Base-by-base conservation (phyloP, 306 rosid species). In the Aeschynomene evenia region DNA sequence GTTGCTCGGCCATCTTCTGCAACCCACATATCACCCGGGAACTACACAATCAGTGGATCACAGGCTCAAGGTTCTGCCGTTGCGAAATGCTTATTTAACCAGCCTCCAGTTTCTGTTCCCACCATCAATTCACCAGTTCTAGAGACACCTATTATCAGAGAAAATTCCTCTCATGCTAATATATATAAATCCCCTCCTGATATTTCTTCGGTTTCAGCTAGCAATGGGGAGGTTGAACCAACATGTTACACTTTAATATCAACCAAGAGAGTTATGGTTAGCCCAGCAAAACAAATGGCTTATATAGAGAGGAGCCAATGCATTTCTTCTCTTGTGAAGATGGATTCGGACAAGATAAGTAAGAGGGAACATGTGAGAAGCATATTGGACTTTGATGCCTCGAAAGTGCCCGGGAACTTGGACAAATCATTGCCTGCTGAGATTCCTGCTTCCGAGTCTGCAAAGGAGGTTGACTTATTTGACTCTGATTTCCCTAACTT, bases 351-450 rank as follows among this genome's bases (percentile, higher is more conserved):
- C 72, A 83, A 82, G 75, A 40, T 33, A 21, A 73, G 55, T 22
- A 92, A 68, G 82, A 85, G 96, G 60, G 92, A 87, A 12, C 90
- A 86, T 63, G 85, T 84, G 39, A 86, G 88, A 77, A 89, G 95
- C 68, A 85, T 89, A 77, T 72, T 92, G 72, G 91, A 89, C 68
- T 92, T 89, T 39, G 92, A 83, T 71, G 70, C 71, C 36, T 78
- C 91, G 50, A 85, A 76, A 76, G 59, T 56, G 55, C 79, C 71
- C 33, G 43, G 34, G 33, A 66, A 69, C 49, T 78, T 70, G 10
- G 85, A 75, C 58, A 71, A 75, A 23, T n/a, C n/a, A n/a, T n/a
- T n/a, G n/a, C n/a, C n/a, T n/a, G n/a, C n/a, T n/a, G n/a, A n/a
- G n/a, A 69, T 45, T 56, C 59, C 58, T 13, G 75, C 76, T 54